These are phyloP conservation scores for Rhizophagus clarus DNA, from an alignment of 192 early-diverging fungal genomes.

Conservation along the genomic window DNA sequence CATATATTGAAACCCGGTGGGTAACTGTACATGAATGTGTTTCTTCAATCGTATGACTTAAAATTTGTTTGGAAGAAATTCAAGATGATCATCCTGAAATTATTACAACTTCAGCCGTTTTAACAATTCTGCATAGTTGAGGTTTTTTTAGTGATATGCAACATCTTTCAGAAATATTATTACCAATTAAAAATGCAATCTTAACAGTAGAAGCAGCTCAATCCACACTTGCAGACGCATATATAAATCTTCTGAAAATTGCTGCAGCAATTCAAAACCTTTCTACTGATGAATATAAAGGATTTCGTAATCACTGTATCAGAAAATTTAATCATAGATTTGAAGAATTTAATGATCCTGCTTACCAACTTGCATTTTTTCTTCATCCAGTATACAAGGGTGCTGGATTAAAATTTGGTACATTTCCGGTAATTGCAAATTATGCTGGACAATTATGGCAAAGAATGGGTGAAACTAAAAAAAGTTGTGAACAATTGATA, in stretches of 20 bases:
- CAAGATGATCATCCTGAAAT: background rate
- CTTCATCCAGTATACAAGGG: background rate
- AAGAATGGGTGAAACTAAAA: background rate
- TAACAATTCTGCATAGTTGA: background rate
- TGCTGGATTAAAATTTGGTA: background rate
- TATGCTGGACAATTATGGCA: background rate
- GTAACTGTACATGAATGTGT: background rate
- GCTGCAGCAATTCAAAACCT: background rate
- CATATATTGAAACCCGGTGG: background rate
- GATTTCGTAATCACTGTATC: constrained; percentile 1
- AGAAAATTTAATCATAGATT: background rate
- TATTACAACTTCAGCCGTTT: background rate
- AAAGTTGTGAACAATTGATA: background rate
- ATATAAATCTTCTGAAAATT: constrained; percentile 9
- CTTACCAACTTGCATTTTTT: background rate
- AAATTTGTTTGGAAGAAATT: background rate
- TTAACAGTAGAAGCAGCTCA: background rate
- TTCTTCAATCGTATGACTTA: background rate
- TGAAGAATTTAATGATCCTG: background rate
- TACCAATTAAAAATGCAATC: no score
- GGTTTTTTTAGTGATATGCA: background rate
- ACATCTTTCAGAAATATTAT: no score
- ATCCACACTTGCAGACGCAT: background rate
- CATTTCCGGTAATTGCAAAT: background rate
- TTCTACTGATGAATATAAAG: background rate